phyloP scores from a whole-genome alignment of 208 protist genomes.

The Acanthamoeba castellanii region DNA sequence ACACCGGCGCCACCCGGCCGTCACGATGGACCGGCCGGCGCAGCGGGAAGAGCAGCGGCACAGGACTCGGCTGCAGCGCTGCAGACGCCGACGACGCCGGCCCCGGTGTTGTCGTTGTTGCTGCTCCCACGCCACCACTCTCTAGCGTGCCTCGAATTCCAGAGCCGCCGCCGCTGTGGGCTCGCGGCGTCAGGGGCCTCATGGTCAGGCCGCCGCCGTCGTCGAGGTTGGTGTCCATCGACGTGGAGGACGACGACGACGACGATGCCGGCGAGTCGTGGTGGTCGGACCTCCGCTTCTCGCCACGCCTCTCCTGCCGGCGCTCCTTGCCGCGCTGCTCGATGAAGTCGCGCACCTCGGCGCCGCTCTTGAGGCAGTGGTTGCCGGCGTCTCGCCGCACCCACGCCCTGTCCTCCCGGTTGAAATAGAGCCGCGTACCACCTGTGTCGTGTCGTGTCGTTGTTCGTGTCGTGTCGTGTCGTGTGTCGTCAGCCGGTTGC shows the following conservation, averaged over 20 bases:
- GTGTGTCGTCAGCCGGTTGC: too few relatives aligned
- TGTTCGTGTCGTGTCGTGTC: too few relatives aligned
- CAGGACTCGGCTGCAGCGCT: neutral
- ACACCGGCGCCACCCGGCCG: neutral
- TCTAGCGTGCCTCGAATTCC: too few relatives aligned
- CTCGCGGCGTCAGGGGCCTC: neutral
- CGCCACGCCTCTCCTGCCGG: conserved; percentile 11
- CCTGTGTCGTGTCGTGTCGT: neutral
- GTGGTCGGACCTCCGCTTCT: neutral
- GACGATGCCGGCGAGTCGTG: neutral
- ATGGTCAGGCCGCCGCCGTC: neutral
- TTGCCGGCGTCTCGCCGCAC: conserved; percentile 37
- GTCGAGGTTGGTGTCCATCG: neutral
- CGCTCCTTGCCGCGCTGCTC: conserved; percentile 27
- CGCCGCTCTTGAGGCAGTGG: conserved; percentile 35
- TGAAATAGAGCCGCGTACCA: conserved; percentile 41
- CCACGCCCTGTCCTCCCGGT: conserved; percentile 43
- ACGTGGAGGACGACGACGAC: neutral
- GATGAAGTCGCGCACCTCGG: conserved; percentile 58
- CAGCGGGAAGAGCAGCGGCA: neutral
- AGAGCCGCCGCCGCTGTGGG: too few relatives aligned
- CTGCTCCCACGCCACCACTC: too few relatives aligned
- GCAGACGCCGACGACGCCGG: neutral
- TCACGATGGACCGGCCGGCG: neutral
- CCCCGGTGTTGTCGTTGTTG: neutral